These are phyloP conservation scores for Atalantia buxifolia DNA, from an alignment of 345 rosid species.

Conservation along the genomic window DNA sequence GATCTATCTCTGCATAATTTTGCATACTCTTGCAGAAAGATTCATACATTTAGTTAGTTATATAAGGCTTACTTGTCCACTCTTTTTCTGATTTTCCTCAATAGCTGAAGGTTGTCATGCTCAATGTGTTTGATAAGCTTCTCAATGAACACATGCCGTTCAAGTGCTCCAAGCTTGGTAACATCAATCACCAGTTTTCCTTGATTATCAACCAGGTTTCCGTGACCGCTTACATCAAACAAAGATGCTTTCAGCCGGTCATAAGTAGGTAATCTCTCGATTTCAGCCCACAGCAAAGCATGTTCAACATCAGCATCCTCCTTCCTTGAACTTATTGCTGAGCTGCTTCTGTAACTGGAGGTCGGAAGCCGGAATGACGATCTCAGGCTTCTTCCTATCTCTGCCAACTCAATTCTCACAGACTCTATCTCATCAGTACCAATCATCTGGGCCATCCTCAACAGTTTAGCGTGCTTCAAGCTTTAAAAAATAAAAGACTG, in stretches of 20 bases:
- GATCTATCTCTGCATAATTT: background rate
- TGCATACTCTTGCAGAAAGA: background rate
- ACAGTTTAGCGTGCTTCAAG: background rate
- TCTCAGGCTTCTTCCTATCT: slow-evolving; percentile 59
- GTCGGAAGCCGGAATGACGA: slow-evolving; percentile 47
- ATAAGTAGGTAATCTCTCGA: slow-evolving; percentile 70
- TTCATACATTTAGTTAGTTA: background rate
- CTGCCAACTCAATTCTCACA: slow-evolving; percentile 51
- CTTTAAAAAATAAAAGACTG: background rate
- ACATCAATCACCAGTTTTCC: slow-evolving; percentile 47
- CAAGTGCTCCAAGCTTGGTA: slow-evolving; percentile 51
- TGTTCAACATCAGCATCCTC: slow-evolving; percentile 37
- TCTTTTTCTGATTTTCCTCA: slow-evolving; percentile 47
- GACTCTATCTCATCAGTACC: slow-evolving; percentile 68
- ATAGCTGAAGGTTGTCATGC: slow-evolving; percentile 57
- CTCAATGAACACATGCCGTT: slow-evolving; percentile 52
- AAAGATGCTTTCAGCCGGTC: slow-evolving; percentile 55
- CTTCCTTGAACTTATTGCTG: slow-evolving; percentile 7
- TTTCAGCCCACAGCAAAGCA: slow-evolving; percentile 57
- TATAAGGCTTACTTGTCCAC: slow-evolving; percentile 39
- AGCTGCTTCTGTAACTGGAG: slow-evolving; percentile 40
- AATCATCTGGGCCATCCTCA: slow-evolving; percentile 46
- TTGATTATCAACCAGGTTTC: slow-evolving; percentile 10
- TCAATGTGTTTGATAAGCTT: slow-evolving; percentile 67
- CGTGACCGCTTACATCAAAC: slow-evolving; percentile 25